Percentiles rank a stretch among this genome's conserved stretches.
These are phyloP conservation scores for Elaeagnus macrophylla DNA, from an alignment of 306 rosid genomes.

Conservation along the genomic window DNA sequence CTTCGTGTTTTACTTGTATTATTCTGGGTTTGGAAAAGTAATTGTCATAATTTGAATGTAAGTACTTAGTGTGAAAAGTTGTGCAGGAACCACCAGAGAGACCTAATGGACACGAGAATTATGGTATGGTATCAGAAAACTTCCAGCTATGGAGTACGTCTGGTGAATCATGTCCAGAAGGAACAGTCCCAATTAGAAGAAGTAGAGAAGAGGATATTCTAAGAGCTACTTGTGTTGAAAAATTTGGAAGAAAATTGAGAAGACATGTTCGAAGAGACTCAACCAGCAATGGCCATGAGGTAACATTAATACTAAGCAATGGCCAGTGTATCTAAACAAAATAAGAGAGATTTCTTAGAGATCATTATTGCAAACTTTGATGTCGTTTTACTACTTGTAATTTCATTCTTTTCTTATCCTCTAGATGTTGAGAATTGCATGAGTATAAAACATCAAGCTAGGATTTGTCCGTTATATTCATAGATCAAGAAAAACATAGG, in stretches of 20 bases:
- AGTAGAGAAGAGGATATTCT: slow-evolving; percentile 63
- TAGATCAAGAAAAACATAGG: not conserved
- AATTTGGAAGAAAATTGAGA: slow-evolving; percentile 71
- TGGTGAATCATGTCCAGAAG: slow-evolving; percentile 76
- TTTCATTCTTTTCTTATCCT: too few species aligned
- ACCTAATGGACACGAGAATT: slow-evolving; percentile 38
- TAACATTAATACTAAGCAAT: too few species aligned
- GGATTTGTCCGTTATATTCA: slow-evolving; percentile 7
- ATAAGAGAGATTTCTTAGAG: slow-evolving; percentile 1
- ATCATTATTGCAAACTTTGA: too few species aligned
- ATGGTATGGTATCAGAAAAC: slow-evolving; percentile 25
- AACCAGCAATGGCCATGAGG: slow-evolving; percentile 93
- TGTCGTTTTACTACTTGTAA: too few species aligned
- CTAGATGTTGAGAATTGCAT: too few species aligned
- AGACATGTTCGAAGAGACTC: slow-evolving; percentile 71
- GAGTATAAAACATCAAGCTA: not conserved
- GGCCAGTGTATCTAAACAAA: slow-evolving; percentile 63
- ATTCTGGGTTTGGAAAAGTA: not conserved
- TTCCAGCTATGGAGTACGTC: slow-evolving; percentile 64
- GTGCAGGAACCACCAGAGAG: slow-evolving; percentile 75
- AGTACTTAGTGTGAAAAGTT: not conserved
- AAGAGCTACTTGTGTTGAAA: slow-evolving; percentile 63
- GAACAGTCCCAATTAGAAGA: slow-evolving; percentile 92
- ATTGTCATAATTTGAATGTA: not conserved
- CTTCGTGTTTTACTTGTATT: not conserved